Percentiles rank a stretch among this genome's conserved stretches.
These are phyloP conservation scores for Ceratobasidium sp. DNA, from an alignment of 1,284 basidiomycete species.

Conservation along the genomic window DNA sequence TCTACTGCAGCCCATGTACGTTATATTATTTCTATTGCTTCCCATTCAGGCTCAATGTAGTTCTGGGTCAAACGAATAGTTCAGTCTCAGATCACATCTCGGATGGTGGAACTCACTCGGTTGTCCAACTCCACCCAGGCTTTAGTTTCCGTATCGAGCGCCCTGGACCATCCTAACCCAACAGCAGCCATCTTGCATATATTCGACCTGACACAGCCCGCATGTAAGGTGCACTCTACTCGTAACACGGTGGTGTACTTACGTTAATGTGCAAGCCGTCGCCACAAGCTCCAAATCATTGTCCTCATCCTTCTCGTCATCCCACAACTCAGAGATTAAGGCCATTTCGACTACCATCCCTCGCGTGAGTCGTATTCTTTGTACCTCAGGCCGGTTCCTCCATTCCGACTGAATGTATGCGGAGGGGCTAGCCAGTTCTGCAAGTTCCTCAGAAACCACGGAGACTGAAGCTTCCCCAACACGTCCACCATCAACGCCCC, in stretches of 20 bases:
- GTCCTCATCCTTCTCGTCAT: constrained; percentile 50
- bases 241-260: constrained; percentile 50
- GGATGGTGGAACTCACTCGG: constrained; percentile 65
- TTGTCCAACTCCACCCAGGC: constrained; percentile 61
- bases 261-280: constrained; percentile 68
- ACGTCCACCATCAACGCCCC: constrained; percentile 57
- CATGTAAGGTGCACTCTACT: not conserved
- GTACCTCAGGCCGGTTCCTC: constrained; percentile 56
- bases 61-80: constrained; percentile 53
- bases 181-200: constrained; percentile 69
- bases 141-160: constrained; percentile 65
- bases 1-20: not conserved
- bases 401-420: constrained; percentile 69
- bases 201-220: constrained; percentile 62
- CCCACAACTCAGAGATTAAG: constrained; percentile 69
- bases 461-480: constrained; percentile 58
- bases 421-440: constrained; percentile 62
- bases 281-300: constrained; percentile 62
- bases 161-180: constrained; percentile 70
- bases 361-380: constrained; percentile 63
- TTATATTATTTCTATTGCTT: constrained; percentile 61
- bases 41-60: constrained; percentile 65
- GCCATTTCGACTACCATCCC: constrained; percentile 76
- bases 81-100: constrained; percentile 56
- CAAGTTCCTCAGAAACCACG: constrained; percentile 55